Base-by-base conservation (phyloP, 2,329 filamentous ascomycete species). In the Trichoderma harzianum region DNA sequence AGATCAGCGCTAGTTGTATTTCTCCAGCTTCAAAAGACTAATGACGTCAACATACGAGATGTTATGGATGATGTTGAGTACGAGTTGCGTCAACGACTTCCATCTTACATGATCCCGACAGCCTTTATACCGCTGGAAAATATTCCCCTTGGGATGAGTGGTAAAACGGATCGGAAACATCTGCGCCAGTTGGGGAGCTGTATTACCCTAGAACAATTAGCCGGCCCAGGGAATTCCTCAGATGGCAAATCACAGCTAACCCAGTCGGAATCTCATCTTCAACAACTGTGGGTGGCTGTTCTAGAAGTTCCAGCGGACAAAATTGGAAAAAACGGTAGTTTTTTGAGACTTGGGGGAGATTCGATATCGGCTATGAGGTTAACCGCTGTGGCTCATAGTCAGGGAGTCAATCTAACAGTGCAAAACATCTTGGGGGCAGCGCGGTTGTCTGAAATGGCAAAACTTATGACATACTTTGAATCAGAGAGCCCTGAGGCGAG, bases 291-390 rank as follows among this genome's bases (percentile, higher is more conserved):
- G 68, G 21, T 24, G 16, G 24, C 61, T 51, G 28, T 61, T 36
- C 68, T 70, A 26, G 58, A 28, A 51, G 18, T 47, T 32, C 18
- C 60, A 53, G 28, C n/a, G 10, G 68, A 70, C 5, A 63, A 43
- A 34, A 63, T 70, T 36, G 21, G 12, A 10, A 55, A 39, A 3
- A 70, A 18, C 10, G 51, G 32, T 24, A 70, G 68, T 28, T 70
- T 70, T 55, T 51, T 70, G 26, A 30, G 57, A 7, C 57, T 63
- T 70, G 68, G 68, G 7, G 58, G 60, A 26, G 60, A 63, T 36
- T 70, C 68, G 5, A 70, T 70, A 32, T 47, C 60, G 8, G 68
- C 68, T 18, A 70, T 70, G 68, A 39, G 68, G 14, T 26, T 70
- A 24, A 47, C 47, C 8, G 68, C 57, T 34, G 24, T 70, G 14